Evolutionary conservation across 177 flowering plant genomes (phyloP).

Genomic region (Vitis hybrid): DNA sequence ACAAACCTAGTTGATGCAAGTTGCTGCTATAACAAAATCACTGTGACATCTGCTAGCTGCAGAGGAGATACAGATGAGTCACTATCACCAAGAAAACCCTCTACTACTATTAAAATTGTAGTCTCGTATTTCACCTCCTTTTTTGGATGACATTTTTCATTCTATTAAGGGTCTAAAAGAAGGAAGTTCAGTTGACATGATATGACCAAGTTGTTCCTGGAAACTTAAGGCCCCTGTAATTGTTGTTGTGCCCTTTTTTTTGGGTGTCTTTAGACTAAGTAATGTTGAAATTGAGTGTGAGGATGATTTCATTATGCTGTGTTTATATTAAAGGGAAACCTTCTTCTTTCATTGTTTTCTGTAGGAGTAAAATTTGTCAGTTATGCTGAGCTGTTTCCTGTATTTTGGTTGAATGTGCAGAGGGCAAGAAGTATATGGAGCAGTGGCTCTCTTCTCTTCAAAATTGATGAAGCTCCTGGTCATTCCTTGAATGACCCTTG

Average conservation of each 20-base stretch:
- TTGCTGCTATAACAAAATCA: too few species aligned
- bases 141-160: too few species aligned
- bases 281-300: background rate
- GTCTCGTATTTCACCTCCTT: too few species aligned
- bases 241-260: background rate
- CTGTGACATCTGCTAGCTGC: too few species aligned
- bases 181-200: too few species aligned
- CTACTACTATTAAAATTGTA: too few species aligned
- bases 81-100: too few species aligned
- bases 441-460: constrained; percentile 73
- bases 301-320: background rate
- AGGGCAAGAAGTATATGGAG: constrained; percentile 54
- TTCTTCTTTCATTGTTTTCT: background rate
- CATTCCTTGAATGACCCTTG: constrained; percentile 10
- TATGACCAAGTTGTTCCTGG: too few species aligned
- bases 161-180: too few species aligned
- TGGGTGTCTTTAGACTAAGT: background rate
- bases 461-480: constrained; percentile 27
- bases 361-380: background rate
- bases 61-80: too few species aligned
- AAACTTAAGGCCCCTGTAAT: background rate
- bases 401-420: constrained; percentile 38
- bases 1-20: too few species aligned
- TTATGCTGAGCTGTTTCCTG: constrained; percentile 13
- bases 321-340: background rate